Conservation (phyloP, 306 rosid species). For the Bauhinia variegata region DNA sequence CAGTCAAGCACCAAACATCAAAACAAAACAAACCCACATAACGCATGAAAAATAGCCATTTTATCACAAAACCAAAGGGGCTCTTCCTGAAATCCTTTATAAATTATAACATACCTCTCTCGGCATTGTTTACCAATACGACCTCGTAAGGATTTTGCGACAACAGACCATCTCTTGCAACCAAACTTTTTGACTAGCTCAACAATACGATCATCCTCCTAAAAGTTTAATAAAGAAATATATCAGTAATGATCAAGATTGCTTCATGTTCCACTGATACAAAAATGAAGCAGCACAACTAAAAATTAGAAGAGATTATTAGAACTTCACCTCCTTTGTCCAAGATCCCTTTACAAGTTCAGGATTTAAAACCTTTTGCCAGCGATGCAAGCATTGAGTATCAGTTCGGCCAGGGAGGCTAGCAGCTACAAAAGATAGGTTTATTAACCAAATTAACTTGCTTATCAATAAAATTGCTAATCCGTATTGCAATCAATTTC, state of each 20-base stretch:
- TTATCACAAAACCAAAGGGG: neutral
- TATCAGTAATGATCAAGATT: constrained; percentile 15
- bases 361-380: constrained; percentile 65
- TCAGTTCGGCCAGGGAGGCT: constrained; percentile 51
- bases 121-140: constrained; percentile 79
- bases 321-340: constrained; percentile 60
- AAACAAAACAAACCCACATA: neutral
- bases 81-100: neutral
- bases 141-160: constrained; percentile 56
- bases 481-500: neutral
- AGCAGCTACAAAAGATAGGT: constrained; percentile 39
- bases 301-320: constrained; percentile 1
- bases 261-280: neutral
- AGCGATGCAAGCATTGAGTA: constrained; percentile 63
- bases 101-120: constrained; percentile 52
- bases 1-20: constrained; percentile 2
- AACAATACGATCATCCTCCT: constrained; percentile 63
- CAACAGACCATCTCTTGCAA: constrained; percentile 57
- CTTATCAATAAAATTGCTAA: constrained; percentile 1
- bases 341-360: constrained; percentile 63
- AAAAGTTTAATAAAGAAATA: constrained; percentile 18
- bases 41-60: neutral
- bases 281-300: neutral
- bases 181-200: constrained; percentile 53
- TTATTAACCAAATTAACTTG: constrained; percentile 12